Evolutionary conservation across 768 basidiomycete genomes (phyloP), one percentile per base, ranked within the genome.

Genomic region (Tylopilus balloui): DNA sequence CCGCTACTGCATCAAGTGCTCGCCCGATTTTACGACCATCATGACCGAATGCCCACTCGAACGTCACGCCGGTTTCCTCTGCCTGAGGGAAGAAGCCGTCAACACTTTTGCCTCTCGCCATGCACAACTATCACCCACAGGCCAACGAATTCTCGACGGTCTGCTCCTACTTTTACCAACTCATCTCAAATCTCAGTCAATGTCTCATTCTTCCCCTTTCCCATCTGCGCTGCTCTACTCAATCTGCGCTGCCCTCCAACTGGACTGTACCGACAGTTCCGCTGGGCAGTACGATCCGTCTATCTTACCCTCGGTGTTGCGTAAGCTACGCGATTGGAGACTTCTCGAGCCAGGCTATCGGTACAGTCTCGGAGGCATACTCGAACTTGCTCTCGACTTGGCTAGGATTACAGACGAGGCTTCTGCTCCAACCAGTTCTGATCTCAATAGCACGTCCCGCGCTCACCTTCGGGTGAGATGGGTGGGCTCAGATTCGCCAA

Each of bases 321-420:
- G 37, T 15, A 63, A 44, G 48, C 50, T 65, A 37, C 55, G 61
- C 15, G 47, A 46, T 8, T 65, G 63, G 64, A 56, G 63, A 37
- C 47, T 66, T 37, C 53, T 63, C 19, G 56, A 60, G 27, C 50
- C 42, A 19, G 38, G 39, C 0, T 15, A 48, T 47, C 63, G 60
- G 6, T 42, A 20, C 47, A 55, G 56, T 27, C 20, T 45, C 24
- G 39, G 34, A 8, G 52, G 51, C 7, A 13, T 61, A 20, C 43
- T 47, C 31, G 51, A 23, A 14, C 55, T 66, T 39, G 63, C 64
- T 2, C 36, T 57, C 19, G 59, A 56, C 35, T 31, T 64, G 50
- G 56, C 53, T n/a, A 39, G 29, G 12, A 56, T 61, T 1, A 38
- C 11, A 28, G 42, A 53, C 34, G 46, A 40, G 23, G 17, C 23